Conservation (phyloP, 208 protist genomes). For the Leishmania martiniquensis region DNA sequence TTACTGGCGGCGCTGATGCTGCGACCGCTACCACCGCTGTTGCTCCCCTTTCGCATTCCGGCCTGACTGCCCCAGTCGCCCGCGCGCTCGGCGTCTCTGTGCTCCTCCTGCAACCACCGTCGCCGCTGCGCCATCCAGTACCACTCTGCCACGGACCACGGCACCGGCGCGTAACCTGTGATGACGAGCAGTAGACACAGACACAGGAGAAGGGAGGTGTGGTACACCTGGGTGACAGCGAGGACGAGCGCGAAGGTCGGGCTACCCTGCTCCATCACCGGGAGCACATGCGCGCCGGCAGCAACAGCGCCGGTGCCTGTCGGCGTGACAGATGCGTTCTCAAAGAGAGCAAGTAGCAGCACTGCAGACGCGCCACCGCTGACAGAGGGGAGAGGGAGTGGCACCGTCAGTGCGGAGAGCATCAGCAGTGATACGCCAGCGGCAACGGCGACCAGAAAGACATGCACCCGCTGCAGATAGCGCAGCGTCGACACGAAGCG, state of each 20-base stretch:
- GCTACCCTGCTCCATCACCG: slow-evolving; percentile 14
- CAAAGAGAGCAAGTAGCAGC: slow-evolving; percentile 15
- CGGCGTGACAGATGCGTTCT: slow-evolving; percentile 2
- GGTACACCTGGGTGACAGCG: slow-evolving; percentile 31
- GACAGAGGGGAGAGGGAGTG: slow-evolving; percentile 6
- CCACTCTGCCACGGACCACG: slow-evolving; percentile 40
- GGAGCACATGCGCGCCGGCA: slow-evolving; percentile 15
- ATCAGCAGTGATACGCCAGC: slow-evolving; percentile 39
- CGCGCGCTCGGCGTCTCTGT: not conserved
- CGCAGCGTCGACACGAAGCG: slow-evolving; percentile 21
- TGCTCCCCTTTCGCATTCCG: not conserved
- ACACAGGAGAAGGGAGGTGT: slow-evolving; percentile 45
- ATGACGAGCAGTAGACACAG: slow-evolving; percentile 49
- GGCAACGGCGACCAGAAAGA: slow-evolving; percentile 37
- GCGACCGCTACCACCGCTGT: not conserved
- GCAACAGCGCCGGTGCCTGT: not conserved
- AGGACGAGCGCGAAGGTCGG: slow-evolving; percentile 24
- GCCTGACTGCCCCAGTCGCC: not conserved
- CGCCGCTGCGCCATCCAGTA: slow-evolving; percentile 34
- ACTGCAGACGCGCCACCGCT: slow-evolving; percentile 10
- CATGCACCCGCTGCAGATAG: slow-evolving; percentile 38
- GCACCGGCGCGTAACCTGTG: slow-evolving; percentile 37
- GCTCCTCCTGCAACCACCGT: slow-evolving; percentile 16
- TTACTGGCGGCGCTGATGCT: not conserved
- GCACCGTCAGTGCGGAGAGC: slow-evolving; percentile 36